Base-by-base conservation (phyloP, 2,329 filamentous ascomycete species). In the Curvularia sp. region DNA sequence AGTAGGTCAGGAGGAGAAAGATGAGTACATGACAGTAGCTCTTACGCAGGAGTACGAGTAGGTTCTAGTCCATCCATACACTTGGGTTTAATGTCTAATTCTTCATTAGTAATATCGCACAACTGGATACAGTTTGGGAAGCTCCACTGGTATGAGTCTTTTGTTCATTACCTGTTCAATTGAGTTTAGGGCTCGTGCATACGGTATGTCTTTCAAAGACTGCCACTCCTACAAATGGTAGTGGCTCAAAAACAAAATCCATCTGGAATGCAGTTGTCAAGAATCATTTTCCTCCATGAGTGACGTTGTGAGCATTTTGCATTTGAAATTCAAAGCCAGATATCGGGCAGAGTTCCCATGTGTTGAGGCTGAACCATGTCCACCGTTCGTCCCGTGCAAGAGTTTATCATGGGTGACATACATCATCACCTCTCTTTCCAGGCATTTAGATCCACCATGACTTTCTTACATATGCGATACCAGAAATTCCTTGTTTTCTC, bases 11-110 rank as follows among this genome's bases (percentile, higher is more conserved):
- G 33, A 47, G 26, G 61, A 68, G 20, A 49, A 51, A 18, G 67
- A 69, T 5, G 64, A 65, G 39, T 69, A 61, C 46, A 62, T 68
- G 5, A 55, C 57, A 51, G 42, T 64, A 24, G 38, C 49, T 48
- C 41, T 22, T 15, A 38, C 46, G 13, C 49, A 51, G 35, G 28
- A 42, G 22, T 49, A 22, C 53, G n/a, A 49, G 39, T 56, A 58
- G 24, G 49, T 33, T 13, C 9, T 20, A 33, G 24, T 18, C 24
- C 20, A 18, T 26, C 13, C 35, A 12, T 22, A 28, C 35, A 9
- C 20, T 44, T 31, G 18, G 7, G 24, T 55, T 13, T 18, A 10
- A 18, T 31, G 24, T 28, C 22, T 41, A 39, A 38, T 26, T 38
- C 8, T 18, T 24, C 4, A 28, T 31, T 28, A 18, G 24, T 41